phyloP scores from a whole-genome alignment of 805 yeast species.

The Phaffomyces antillensis region DNA sequence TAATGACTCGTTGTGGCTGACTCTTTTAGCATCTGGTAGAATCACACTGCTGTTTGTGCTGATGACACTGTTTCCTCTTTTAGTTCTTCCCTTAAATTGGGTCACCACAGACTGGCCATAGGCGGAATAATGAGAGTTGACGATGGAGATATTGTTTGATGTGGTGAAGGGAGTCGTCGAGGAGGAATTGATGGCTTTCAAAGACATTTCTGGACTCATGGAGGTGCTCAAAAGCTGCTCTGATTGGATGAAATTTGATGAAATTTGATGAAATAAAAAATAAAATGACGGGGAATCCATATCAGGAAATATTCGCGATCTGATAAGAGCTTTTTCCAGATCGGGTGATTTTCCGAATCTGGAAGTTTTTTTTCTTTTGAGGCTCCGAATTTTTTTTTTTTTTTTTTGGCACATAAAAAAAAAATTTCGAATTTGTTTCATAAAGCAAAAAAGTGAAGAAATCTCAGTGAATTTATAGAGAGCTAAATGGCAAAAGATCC shows the following conservation, averaged over 20 bases:
- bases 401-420: too few relatives aligned
- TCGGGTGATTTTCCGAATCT: neutral
- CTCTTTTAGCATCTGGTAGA: neutral
- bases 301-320: neutral
- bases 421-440: too few relatives aligned
- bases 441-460: too few relatives aligned
- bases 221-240: too few relatives aligned
- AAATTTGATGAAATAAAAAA: too few relatives aligned
- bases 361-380: neutral
- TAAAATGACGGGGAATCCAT: neutral
- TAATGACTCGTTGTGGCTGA: neutral
- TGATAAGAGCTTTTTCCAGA: neutral
- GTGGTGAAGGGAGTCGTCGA: slow-evolving; percentile 5
- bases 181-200: neutral
- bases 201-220: too few relatives aligned
- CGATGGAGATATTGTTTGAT: slow-evolving; percentile 24
- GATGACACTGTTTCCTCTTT: slow-evolving; percentile 2
- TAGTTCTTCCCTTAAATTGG: neutral
- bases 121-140: slow-evolving; percentile 29
- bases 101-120: slow-evolving; percentile 30
- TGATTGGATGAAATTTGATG: too few relatives aligned
- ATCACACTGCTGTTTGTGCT: neutral
- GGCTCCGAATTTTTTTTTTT: neutral
- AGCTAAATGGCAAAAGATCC: slow-evolving; percentile 2
- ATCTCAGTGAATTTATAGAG: too few relatives aligned